Conservation (phyloP, 495 filamentous ascomycete genomes). For the Staphylotrichum tortipilum region DNA sequence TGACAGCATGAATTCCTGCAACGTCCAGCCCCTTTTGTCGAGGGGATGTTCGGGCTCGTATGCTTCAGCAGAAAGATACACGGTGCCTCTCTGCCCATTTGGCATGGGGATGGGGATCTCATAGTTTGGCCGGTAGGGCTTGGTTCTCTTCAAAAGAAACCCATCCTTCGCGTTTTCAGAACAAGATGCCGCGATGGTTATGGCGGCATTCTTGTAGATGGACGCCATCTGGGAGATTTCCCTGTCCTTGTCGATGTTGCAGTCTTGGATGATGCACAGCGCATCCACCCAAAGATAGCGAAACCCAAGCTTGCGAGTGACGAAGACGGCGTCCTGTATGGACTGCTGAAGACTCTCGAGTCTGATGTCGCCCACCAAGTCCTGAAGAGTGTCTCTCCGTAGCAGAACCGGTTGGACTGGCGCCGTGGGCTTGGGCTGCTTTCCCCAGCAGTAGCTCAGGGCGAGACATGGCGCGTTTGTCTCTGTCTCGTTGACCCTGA, state of each 20-base stretch:
- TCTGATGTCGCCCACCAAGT: not conserved
- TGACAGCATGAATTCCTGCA: not conserved
- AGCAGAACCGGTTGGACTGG: not conserved
- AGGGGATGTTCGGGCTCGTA: not conserved
- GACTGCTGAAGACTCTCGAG: not conserved
- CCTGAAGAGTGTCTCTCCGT: not conserved
- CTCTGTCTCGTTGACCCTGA: not conserved
- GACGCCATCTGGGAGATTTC: not conserved
- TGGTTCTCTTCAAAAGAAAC: not conserved
- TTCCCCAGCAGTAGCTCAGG: not conserved
- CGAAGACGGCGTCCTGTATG: not conserved
- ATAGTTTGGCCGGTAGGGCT: not conserved
- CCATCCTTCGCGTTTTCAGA: not conserved
- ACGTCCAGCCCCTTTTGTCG: not conserved
- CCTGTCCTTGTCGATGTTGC: not conserved
- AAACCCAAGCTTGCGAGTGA: not conserved
- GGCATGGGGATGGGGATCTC: not conserved
- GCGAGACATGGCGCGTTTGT: not conserved
- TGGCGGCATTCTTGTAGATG: not conserved
- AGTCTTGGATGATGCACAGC: not conserved
- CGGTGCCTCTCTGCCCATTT: not conserved
- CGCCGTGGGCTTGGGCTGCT: not conserved
- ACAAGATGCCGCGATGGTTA: not conserved
- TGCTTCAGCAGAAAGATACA: not conserved
- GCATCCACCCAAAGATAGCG: not conserved